phyloP scores from a whole-genome alignment of 352 stramenopile species.

The Phytophthora tubulina region DNA sequence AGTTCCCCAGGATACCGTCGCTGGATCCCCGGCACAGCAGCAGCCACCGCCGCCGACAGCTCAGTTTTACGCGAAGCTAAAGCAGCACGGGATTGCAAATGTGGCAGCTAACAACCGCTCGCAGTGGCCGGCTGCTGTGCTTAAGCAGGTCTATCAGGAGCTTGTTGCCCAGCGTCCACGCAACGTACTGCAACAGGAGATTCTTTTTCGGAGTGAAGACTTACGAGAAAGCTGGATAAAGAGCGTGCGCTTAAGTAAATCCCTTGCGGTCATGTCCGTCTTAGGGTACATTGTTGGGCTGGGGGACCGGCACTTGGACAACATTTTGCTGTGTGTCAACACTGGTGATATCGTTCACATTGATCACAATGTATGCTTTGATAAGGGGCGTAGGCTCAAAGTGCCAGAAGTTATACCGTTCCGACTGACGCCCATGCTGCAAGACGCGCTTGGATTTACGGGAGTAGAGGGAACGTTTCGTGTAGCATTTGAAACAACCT shows the following conservation, averaged over 20 bases:
- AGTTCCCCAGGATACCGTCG: constrained; percentile 31
- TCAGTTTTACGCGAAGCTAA: constrained; percentile 87
- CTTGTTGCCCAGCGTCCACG: constrained; percentile 68
- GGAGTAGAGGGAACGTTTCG: constrained; percentile 82
- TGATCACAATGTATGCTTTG: constrained; percentile 94
- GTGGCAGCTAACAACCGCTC: constrained; percentile 72
- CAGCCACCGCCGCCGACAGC: constrained; percentile 58
- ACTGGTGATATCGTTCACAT: constrained; percentile 92
- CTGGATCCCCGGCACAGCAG: constrained; percentile 23
- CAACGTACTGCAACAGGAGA: constrained; percentile 76
- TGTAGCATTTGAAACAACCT: constrained; percentile 72
- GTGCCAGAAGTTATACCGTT: constrained; percentile 93
- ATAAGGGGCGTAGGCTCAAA: constrained; percentile 88
- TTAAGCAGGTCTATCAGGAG: constrained; percentile 78
- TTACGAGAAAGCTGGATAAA: constrained; percentile 77
- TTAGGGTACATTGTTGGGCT: constrained; percentile 91
- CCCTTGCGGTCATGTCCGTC: constrained; percentile 88
- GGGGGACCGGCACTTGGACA: constrained; percentile 92
- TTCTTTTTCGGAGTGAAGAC: constrained; percentile 61
- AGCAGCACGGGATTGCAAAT: constrained; percentile 79
- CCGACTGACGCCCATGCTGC: constrained; percentile 86
- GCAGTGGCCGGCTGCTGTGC: constrained; percentile 64
- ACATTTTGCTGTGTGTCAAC: constrained; percentile 88
- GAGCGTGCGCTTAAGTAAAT: constrained; percentile 66
- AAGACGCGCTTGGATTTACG: constrained; percentile 78